Percentiles rank a stretch among this genome's conserved stretches.
Conservation (phyloP, 768 basidiomycete species). For the Pleurotus tuoliensis region DNA sequence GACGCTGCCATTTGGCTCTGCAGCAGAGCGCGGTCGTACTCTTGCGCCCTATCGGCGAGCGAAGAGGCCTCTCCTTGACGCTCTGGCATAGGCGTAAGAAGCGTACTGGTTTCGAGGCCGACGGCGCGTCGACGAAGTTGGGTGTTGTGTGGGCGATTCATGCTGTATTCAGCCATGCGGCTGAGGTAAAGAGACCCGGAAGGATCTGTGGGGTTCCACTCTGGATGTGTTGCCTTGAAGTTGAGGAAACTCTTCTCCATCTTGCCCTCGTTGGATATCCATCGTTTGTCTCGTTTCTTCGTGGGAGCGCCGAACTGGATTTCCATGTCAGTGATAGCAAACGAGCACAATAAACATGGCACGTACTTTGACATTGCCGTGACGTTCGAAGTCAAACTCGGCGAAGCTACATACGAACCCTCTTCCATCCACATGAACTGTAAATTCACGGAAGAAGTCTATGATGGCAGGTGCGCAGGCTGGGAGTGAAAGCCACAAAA, state of each 20-base stretch:
- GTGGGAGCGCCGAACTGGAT: conserved; percentile 82
- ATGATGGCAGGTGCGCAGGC: conserved; percentile 85
- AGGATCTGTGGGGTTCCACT: conserved; percentile 92
- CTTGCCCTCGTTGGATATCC: conserved; percentile 89
- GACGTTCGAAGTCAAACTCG: conserved; percentile 94
- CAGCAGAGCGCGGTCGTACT: conserved; percentile 71
- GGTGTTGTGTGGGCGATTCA: conserved; percentile 35
- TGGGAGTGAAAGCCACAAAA: conserved; percentile 91
- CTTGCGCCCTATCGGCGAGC: conserved; percentile 54
- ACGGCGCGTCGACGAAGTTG: conserved; percentile 17
- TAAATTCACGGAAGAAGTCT: conserved; percentile 98
- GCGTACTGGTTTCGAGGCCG: conserved; percentile 17
- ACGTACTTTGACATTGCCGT: conserved; percentile 84
- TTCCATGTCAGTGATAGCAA: neutral
- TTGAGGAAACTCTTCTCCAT: conserved; percentile 98
- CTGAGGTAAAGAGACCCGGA: conserved; percentile 87
- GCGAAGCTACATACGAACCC: conserved; percentile 98
- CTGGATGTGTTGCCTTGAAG: conserved; percentile 95
- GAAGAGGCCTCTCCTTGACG: conserved; percentile 28
- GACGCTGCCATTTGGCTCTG: conserved; percentile 63
- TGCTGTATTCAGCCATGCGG: conserved; percentile 71
- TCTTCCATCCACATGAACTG: conserved; percentile 92
- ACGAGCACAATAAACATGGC: neutral
- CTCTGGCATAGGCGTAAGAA: conserved; percentile 26
- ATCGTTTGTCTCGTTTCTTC: conserved; percentile 60